Conservation (phyloP, 306 rosid genomes). For the Cucurbita argyrosperma region DNA sequence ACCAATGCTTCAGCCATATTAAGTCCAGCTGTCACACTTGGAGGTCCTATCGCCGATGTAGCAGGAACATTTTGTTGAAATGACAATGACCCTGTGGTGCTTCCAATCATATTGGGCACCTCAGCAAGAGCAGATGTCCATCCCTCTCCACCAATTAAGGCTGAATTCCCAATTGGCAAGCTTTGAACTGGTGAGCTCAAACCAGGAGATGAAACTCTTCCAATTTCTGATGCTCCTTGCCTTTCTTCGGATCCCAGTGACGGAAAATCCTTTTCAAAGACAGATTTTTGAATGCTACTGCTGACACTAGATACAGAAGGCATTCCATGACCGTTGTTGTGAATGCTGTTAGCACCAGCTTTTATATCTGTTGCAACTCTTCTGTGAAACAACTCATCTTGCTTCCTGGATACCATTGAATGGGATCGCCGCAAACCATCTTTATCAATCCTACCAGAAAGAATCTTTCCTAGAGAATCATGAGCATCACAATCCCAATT, state of each 20-base stretch:
- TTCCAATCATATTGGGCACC: constrained; percentile 58
- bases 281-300: constrained; percentile 54
- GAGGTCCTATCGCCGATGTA: constrained; percentile 28
- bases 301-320: constrained; percentile 44
- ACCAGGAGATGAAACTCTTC: constrained; percentile 77
- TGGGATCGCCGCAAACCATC: constrained; percentile 70
- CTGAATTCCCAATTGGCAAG: constrained; percentile 61
- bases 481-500: constrained; percentile 65
- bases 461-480: constrained; percentile 55
- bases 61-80: constrained; percentile 41
- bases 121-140: constrained; percentile 95
- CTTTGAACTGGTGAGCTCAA: constrained; percentile 63
- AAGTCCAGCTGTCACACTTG: constrained; percentile 52
- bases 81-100: constrained; percentile 43
- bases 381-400: constrained; percentile 32
- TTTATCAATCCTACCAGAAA: constrained; percentile 55
- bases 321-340: constrained; percentile 38
- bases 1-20: constrained; percentile 97
- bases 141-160: constrained; percentile 88
- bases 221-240: constrained; percentile 54
- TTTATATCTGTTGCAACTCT: constrained; percentile 43
- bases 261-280: constrained; percentile 90
- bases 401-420: constrained; percentile 76
- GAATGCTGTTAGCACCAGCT: constrained; percentile 29
- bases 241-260: constrained; percentile 86